These are phyloP conservation scores for Crithidia brevicula DNA, from an alignment of 208 protist genomes.

Conservation along the genomic window DNA sequence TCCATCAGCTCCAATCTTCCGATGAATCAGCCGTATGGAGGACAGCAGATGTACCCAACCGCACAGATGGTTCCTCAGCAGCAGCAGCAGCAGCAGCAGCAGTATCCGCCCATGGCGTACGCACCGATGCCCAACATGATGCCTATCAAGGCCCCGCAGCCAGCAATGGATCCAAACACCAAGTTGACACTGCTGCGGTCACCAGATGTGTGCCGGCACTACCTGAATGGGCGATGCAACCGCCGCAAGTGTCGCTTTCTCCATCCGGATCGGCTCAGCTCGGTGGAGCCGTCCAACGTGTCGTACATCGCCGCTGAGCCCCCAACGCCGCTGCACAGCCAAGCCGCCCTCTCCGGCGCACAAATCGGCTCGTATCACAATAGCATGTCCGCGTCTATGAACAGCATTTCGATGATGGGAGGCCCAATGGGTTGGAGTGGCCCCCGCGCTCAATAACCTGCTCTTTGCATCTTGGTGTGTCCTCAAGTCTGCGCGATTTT, in stretches of 20 bases:
- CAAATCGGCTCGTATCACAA: not conserved
- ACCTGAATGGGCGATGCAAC: constrained; percentile 64
- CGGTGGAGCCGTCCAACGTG: not conserved
- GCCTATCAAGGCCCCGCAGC: not conserved
- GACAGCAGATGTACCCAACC: constrained; percentile 1
- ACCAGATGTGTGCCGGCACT: constrained; percentile 55
- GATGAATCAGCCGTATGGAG: not conserved
- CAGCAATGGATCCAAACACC: constrained; percentile 2
- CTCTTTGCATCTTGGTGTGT: not conserved
- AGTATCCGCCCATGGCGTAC: not conserved
- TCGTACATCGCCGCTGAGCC: not conserved
- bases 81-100: not conserved
- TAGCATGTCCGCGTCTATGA: constrained; percentile 6
- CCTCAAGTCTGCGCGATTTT: no score
- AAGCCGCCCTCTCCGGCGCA: not conserved
- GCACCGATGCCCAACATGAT: not conserved
- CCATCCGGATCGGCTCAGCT: constrained; percentile 31
- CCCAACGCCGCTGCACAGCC: not conserved
- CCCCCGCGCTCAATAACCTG: not conserved
- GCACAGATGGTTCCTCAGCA: constrained; percentile 12
- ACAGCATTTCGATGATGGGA: constrained; percentile 1
- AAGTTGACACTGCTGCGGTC: constrained; percentile 12
- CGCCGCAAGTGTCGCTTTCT: constrained; percentile 72
- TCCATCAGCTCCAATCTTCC: constrained; percentile 5
- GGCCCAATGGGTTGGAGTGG: not conserved